A percentile compares a stretch with the other conserved stretches of the same genome.
Conservation (phyloP, 768 basidiomycete genomes). For the Coprinopsis cinerea region DNA sequence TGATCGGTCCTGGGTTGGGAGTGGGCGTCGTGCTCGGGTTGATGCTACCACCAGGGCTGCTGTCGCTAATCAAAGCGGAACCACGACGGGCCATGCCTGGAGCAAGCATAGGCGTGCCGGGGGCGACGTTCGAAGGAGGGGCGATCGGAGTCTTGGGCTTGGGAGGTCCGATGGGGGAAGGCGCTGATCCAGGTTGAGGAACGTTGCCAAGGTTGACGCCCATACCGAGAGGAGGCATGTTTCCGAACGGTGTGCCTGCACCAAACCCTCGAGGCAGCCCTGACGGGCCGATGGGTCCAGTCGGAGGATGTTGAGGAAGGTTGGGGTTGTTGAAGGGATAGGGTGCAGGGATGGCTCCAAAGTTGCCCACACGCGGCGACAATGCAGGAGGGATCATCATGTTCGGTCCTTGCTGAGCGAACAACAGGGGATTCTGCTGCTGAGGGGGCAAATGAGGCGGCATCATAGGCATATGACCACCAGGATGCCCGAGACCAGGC, state of each 20-base stretch:
- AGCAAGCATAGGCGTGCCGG: constrained; percentile 34
- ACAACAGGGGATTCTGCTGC: constrained; percentile 46
- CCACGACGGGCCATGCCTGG: constrained; percentile 44
- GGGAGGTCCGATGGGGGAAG: constrained; percentile 53
- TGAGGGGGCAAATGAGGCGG: constrained; percentile 41
- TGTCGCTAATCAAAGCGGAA: constrained; percentile 26
- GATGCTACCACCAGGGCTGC: constrained; percentile 17
- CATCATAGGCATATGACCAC: constrained; percentile 31
- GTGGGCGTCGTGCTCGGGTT: constrained; percentile 19
- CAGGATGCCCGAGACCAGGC: constrained; percentile 16
- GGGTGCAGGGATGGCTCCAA: constrained; percentile 36
- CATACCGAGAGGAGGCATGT: constrained; percentile 26
- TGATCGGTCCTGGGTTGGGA: constrained; percentile 56
- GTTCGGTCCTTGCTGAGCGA: constrained; percentile 23
- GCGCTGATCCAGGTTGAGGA: constrained; percentile 19
- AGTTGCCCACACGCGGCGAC: constrained; percentile 51
- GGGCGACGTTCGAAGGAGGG: constrained; percentile 27
- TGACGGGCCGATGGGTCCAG: constrained; percentile 44
- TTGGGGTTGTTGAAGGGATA: constrained; percentile 46
- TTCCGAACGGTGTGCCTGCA: constrained; percentile 45
- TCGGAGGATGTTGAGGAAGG: constrained; percentile 33
- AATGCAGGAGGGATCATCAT: constrained; percentile 39
- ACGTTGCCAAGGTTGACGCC: constrained; percentile 15
- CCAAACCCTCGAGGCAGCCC: constrained; percentile 50
- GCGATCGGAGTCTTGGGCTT: constrained; percentile 36